Evolutionary conservation across 768 basidiomycete species (phyloP).

Genomic region (Tylopilus balloui): DNA sequence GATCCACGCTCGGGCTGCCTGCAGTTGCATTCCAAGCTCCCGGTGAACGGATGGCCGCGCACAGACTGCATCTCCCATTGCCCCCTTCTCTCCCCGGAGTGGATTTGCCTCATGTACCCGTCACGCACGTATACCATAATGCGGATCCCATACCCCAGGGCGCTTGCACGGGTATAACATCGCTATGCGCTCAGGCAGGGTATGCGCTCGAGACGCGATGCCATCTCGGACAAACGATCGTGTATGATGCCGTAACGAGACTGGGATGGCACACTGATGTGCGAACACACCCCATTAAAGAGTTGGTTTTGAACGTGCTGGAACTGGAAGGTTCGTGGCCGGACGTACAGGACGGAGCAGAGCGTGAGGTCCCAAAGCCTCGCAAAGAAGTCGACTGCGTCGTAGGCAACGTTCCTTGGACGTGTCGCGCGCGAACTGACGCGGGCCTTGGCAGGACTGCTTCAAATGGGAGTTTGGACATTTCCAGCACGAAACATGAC

Average conservation of each 20-base stretch:
- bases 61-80: conserved; percentile 58
- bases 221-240: conserved; percentile 57
- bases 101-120: conserved; percentile 22
- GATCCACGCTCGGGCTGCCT: conserved; percentile 61
- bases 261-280: conserved; percentile 59
- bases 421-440: neutral
- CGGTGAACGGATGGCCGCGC: conserved; percentile 58
- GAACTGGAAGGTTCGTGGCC: conserved; percentile 44
- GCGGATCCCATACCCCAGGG: conserved; percentile 70
- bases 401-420: conserved; percentile 34
- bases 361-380: conserved; percentile 52
- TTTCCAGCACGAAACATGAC: conserved; percentile 30
- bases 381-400: conserved; percentile 61
- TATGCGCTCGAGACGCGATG: conserved; percentile 61
- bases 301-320: conserved; percentile 50
- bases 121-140: conserved; percentile 58
- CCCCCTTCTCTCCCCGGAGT: conserved; percentile 31
- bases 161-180: conserved; percentile 46
- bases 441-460: conserved; percentile 53
- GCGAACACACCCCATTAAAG: conserved; percentile 50
- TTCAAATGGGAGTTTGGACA: conserved; percentile 71
- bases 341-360: conserved; percentile 33
- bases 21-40: conserved; percentile 63
- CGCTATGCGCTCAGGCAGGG: conserved; percentile 57
- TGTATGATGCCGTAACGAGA: conserved; percentile 65